phyloP scores from a whole-genome alignment of 2,329 filamentous ascomycete genomes.

The Didymella glomerata region DNA sequence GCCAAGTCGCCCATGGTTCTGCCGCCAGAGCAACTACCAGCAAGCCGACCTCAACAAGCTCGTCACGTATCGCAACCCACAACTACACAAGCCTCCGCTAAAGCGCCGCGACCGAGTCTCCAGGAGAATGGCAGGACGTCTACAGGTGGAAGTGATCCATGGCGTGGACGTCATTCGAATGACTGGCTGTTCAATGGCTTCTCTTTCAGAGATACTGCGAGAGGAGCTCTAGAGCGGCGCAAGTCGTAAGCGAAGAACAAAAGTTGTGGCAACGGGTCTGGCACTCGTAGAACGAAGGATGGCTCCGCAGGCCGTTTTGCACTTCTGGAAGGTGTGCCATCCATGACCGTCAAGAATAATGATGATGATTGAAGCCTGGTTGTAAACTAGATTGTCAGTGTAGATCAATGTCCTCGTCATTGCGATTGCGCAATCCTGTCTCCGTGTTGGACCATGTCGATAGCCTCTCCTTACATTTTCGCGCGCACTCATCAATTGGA shows the following conservation, averaged over 20 bases:
- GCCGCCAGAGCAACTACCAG: conserved; percentile 37
- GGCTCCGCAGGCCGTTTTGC: conserved; percentile 9
- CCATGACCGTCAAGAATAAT: conserved; percentile 2
- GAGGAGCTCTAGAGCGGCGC: conserved; percentile 30
- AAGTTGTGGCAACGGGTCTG: background rate
- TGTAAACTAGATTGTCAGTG: conserved; percentile 8
- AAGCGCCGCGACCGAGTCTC: conserved; percentile 34
- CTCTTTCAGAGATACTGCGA: conserved; percentile 49
- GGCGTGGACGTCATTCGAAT: conserved; percentile 51
- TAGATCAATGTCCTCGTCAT: background rate
- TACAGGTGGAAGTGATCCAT: conserved; percentile 46
- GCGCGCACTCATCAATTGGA: background rate
- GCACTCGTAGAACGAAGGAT: background rate
- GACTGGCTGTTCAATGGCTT: conserved; percentile 52
- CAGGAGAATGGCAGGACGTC: conserved; percentile 36
- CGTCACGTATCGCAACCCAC: conserved; percentile 27
- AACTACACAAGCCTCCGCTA: conserved; percentile 24
- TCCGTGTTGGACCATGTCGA: background rate
- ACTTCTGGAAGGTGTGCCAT: conserved; percentile 7
- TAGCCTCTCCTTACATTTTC: background rate
- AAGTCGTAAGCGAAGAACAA: background rate
- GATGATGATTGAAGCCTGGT: background rate
- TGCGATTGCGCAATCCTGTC: background rate
- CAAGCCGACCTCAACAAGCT: conserved; percentile 22
- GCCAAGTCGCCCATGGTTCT: conserved; percentile 45